Conservation (phyloP, 75 land plant species). For the Gnetum montanum region DNA sequence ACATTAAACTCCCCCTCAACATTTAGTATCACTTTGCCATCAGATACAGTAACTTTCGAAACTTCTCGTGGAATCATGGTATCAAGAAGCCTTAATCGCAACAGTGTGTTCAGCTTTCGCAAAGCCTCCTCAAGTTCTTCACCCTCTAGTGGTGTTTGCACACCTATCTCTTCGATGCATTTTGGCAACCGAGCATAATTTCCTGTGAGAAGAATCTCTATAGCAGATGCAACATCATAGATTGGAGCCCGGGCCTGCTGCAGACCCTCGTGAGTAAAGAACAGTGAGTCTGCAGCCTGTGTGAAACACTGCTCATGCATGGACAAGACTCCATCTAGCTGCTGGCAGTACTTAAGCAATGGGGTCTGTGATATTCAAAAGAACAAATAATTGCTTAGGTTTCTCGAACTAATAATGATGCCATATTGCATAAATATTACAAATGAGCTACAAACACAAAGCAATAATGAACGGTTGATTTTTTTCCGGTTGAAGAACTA, state of each 20-base stretch:
- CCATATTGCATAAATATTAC: too few species aligned
- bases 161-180: constrained; percentile 92
- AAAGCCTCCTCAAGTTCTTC: constrained; percentile 62
- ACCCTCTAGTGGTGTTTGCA: constrained; percentile 53
- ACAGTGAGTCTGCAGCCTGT: constrained; percentile 92
- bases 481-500: too few species aligned
- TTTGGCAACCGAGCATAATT: constrained; percentile 81
- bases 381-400: too few species aligned
- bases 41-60: constrained; percentile 52
- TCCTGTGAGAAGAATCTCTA: constrained; percentile 86
- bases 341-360: constrained; percentile 85
- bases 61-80: constrained; percentile 73
- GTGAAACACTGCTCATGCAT: constrained; percentile 94
- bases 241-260: constrained; percentile 99
- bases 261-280: constrained; percentile 88
- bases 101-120: constrained; percentile 65
- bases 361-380: too few species aligned
- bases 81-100: constrained; percentile 81
- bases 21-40: constrained; percentile 61
- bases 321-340: constrained; percentile 79
- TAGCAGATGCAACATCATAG: constrained; percentile 93
- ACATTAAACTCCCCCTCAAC: constrained; percentile 94
- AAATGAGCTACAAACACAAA: too few species aligned
- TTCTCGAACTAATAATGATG: too few species aligned
- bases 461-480: too few species aligned